Evolutionary conservation across 176 grass and related monocot species (phyloP), one percentile per base, ranked within the genome.

Genomic region (Phragmites australis): DNA sequence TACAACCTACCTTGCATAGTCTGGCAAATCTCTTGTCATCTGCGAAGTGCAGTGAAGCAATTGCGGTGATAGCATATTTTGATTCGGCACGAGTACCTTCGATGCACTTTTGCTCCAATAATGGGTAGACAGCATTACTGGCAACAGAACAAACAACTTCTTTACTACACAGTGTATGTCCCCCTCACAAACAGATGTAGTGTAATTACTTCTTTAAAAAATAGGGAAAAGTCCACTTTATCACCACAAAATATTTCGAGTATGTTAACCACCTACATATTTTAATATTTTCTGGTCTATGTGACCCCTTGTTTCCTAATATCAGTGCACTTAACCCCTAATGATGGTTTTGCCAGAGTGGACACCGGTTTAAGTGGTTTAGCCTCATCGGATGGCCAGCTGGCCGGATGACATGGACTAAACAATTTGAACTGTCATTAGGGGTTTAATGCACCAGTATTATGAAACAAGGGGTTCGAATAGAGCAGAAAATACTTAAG

Each of bases 51-150:
- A 98, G 70, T 40, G 90, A 91, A 88, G 74, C 82, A 79, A 98
- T 94, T 73, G 87, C 86, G 66, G 59, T 70, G 56, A 94, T 72
- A 60, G 96, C 96, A 74, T 89, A 86, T 77, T 98, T 98, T 34
- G 96, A 88, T 88, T 98, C 96, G n/a, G 64, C 71, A 46, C 92
- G 92, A 45, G 96, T 94, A 84, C 95, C 95, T 82, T 94, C 90
- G 68, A 94, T 87, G 78, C 95, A 98, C 79, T 87, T 98, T 72
- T 69, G 65, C 77, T 98, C 95, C 88, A 94, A 76, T 84, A 94
- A 79, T 59, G 71, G 81, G 78, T 98, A 98, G 49, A 94, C 79
- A 61, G 81, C 73, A 76, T 84, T 93, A 71, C 64, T 83, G 85
- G 69, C 49, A 81, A 81, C 61, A 70, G 77, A 80, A 79, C n/a